Evolutionary conservation across 257 asterid genomes (phyloP).

Genomic region (Echites panduratus): DNA sequence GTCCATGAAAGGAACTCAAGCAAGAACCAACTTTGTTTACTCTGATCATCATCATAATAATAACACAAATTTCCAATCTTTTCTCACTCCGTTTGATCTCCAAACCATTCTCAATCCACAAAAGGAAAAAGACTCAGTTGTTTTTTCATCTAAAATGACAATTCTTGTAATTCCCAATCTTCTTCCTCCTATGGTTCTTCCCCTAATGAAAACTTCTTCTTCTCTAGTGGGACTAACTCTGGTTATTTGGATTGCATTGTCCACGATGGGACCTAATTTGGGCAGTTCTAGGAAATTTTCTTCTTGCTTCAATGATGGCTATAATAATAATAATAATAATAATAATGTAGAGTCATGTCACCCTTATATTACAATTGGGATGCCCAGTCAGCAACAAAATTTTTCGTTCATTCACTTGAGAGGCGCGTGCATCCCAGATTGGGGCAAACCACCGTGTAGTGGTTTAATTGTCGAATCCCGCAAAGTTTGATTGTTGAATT

Average conservation of each 20-base stretch:
- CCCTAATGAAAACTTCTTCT: slow-evolving; percentile 19
- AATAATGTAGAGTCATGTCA: slow-evolving; percentile 29
- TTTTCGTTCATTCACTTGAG: too few species aligned
- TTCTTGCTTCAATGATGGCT: not conserved
- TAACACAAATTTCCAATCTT: slow-evolving; percentile 32
- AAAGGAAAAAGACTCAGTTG: not conserved
- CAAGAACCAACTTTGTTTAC: slow-evolving; percentile 80
- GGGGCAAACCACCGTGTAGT: too few species aligned
- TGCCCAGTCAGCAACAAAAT: too few species aligned
- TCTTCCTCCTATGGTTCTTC: slow-evolving; percentile 24
- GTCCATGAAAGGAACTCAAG: slow-evolving; percentile 79
- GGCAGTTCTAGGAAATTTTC: slow-evolving; percentile 16
- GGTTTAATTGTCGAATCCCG: too few species aligned
- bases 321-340: slow-evolving; percentile 11
- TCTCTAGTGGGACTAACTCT: slow-evolving; percentile 42
- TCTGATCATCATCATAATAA: slow-evolving; percentile 19
- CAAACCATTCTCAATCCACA: slow-evolving; percentile 23
- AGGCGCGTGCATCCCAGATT: too few species aligned
- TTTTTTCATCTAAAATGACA: slow-evolving; percentile 17
- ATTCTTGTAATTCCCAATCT: slow-evolving; percentile 3
- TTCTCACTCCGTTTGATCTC: slow-evolving; percentile 36
- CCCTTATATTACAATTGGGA: too few species aligned
- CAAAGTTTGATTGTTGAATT: too few species aligned
- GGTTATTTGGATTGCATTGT: slow-evolving; percentile 90
- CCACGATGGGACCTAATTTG: slow-evolving; percentile 15